Base-by-base conservation (phyloP, 192 early-diverging fungal species). In the Coemansia aciculifera region DNA sequence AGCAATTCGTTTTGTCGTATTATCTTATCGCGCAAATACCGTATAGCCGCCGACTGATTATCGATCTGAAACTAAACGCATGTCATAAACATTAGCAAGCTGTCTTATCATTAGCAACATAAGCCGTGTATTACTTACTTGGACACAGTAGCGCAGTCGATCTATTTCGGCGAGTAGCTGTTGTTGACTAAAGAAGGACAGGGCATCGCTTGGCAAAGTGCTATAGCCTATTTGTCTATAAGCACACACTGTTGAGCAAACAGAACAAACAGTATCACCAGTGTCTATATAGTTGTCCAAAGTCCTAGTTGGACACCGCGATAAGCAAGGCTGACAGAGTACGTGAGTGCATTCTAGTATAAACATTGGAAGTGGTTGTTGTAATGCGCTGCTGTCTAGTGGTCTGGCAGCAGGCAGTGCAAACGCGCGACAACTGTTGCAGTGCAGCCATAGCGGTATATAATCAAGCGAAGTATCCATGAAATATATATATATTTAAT, bases 311-410 rank as follows among this genome's bases (percentile, higher is more conserved):
- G 56, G 23, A 13, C 51, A 40, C 24, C 19, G 44, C 7, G 48
- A 19, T 7, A 68, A 59, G 40, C 78, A 81, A 2, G 23, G 39
- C 2, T 27, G 59, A 37, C 79, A 81, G 1, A 81, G 64, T 12
- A 76, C 64, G 31, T 81, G 79, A 3, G 79, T 76, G 38, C 79
- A 81, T 29, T 76, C 79, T 2, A 43, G 71, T 73, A 42, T 73
- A 66, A 12, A 75, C 54, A 57, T 57, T 57, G 29, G 12, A 31
- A 54, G 13, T 4, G 12, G 3, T 24, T 17, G 24, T 13, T 13
- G 24, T 24, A 54, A 2, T 19, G 19, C 27, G 13, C n/a, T 23
- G 37, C 39, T 24, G 19, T 12, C 34, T n/a, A 23, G 29, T 36
- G 0, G 62, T 40, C 29, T 29, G n/a, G 43, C 44, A 51, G 40